Conservation (phyloP, 805 yeast genomes). For the Tetrapisispora nanseiensis region DNA sequence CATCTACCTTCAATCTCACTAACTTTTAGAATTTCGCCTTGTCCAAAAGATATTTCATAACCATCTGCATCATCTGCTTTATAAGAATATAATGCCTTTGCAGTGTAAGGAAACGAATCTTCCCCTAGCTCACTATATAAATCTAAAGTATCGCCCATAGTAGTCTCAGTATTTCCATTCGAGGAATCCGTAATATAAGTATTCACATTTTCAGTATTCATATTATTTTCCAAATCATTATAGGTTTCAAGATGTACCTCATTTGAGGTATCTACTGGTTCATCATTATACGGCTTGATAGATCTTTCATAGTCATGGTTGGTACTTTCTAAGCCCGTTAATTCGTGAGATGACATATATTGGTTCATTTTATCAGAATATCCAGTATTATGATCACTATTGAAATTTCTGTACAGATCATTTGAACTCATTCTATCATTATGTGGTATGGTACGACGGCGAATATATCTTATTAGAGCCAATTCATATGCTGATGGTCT, state of each 20-base stretch:
- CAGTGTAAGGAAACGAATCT: constrained; percentile 62
- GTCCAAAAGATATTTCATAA: constrained; percentile 81
- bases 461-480: constrained; percentile 17
- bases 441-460: constrained; percentile 9
- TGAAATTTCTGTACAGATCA: constrained; percentile 1
- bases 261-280: background rate
- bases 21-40: constrained; percentile 86
- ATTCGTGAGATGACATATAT: constrained; percentile 42
- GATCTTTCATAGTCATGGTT: constrained; percentile 13
- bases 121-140: constrained; percentile 30
- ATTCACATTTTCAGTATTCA: background rate
- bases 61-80: constrained; percentile 87
- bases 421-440: background rate
- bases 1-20: constrained; percentile 92
- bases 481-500: constrained; percentile 30
- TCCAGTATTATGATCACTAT: constrained; percentile 2
- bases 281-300: background rate
- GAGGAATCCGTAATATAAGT: constrained; percentile 24
- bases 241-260: too few relatives aligned
- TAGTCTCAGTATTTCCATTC: constrained; percentile 26
- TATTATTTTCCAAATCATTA: constrained; percentile 5
- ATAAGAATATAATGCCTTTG: constrained; percentile 78
- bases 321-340: constrained; percentile 53
- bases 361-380: background rate
- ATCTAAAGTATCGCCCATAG: constrained; percentile 29